A percentile compares a stretch with the other conserved stretches of the same genome.
phyloP scores from a whole-genome alignment of 1,284 basidiomycete species.

The Sporisorium exsertum region DNA sequence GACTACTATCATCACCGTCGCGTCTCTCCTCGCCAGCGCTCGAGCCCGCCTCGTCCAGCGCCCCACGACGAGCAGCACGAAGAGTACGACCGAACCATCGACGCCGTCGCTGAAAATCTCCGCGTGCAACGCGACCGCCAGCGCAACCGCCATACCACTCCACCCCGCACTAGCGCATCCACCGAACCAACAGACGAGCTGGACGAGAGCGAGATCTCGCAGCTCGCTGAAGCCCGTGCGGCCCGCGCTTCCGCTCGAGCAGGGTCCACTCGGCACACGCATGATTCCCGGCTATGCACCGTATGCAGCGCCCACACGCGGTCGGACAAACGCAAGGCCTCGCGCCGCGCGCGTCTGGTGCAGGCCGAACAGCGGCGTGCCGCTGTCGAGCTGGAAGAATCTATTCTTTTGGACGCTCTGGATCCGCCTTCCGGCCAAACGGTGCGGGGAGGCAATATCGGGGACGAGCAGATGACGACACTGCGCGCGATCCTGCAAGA shows the following conservation, averaged over 20 bases:
- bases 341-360: conserved; percentile 24
- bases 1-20: conserved; percentile 22
- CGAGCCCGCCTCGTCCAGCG: not conserved
- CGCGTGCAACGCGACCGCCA: conserved; percentile 30
- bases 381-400: conserved; percentile 40
- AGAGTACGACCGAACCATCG: conserved; percentile 45
- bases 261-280: conserved; percentile 5
- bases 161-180: not conserved
- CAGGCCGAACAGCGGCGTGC: conserved; percentile 24
- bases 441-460: not conserved
- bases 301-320: conserved; percentile 26
- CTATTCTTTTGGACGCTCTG: conserved; percentile 22
- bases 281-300: conserved; percentile 39
- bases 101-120: conserved; percentile 42
- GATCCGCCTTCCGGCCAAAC: conserved; percentile 6
- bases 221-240: conserved; percentile 39
- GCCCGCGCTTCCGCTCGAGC: conserved; percentile 22
- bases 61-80: conserved; percentile 7
- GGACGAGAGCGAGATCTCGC: conserved; percentile 49
- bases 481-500: conserved; percentile 47
- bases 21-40: conserved; percentile 16
- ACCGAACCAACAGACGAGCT: conserved; percentile 6
- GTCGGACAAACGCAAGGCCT: conserved; percentile 19
- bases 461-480: conserved; percentile 3
- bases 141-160: not conserved